phyloP scores from a whole-genome alignment of 1,284 basidiomycete genomes.

The Trichosporon inkin region DNA sequence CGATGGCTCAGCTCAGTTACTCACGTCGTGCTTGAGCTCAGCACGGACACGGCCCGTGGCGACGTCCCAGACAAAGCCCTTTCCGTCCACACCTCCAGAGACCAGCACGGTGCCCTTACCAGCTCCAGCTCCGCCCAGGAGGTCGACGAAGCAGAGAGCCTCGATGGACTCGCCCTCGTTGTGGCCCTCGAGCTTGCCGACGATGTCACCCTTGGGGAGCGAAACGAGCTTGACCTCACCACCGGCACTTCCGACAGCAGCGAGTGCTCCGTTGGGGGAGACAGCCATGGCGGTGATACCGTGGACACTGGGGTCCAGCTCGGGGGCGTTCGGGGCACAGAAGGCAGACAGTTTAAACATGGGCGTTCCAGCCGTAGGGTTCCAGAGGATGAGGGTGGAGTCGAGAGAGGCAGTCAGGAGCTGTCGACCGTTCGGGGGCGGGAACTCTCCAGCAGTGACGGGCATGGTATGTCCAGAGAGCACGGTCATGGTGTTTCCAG shows the following conservation, averaged over 20 bases:
- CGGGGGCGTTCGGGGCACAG: slow-evolving; percentile 58
- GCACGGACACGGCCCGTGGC: slow-evolving; percentile 73
- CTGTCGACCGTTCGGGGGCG: slow-evolving; percentile 63
- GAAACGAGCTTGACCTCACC: slow-evolving; percentile 82
- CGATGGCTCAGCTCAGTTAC: slow-evolving; percentile 36
- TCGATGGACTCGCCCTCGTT: slow-evolving; percentile 86
- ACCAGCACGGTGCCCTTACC: slow-evolving; percentile 66
- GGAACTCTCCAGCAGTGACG: slow-evolving; percentile 85
- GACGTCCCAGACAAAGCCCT: slow-evolving; percentile 90
- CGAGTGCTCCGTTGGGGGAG: slow-evolving; percentile 77
- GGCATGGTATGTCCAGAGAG: slow-evolving; percentile 84
- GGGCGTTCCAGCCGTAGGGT: slow-evolving; percentile 66
- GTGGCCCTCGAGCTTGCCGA: slow-evolving; percentile 76
- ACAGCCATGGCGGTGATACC: slow-evolving; percentile 81
- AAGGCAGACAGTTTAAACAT: slow-evolving; percentile 57
- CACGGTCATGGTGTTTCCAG: slow-evolving; percentile 90
- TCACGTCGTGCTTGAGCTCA: slow-evolving; percentile 72
- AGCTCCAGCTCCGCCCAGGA: slow-evolving; percentile 57
- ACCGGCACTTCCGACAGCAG: slow-evolving; percentile 77
- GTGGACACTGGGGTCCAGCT: slow-evolving; percentile 54
- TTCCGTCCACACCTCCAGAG: slow-evolving; percentile 89
- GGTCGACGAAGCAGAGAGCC: slow-evolving; percentile 76
- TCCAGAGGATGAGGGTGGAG: slow-evolving; percentile 84
- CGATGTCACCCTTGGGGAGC: slow-evolving; percentile 77
- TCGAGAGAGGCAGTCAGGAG: slow-evolving; percentile 84